Evolutionary conservation across 495 filamentous ascomycete genomes (phyloP).

Genomic region (Talaromyces borbonicus): DNA sequence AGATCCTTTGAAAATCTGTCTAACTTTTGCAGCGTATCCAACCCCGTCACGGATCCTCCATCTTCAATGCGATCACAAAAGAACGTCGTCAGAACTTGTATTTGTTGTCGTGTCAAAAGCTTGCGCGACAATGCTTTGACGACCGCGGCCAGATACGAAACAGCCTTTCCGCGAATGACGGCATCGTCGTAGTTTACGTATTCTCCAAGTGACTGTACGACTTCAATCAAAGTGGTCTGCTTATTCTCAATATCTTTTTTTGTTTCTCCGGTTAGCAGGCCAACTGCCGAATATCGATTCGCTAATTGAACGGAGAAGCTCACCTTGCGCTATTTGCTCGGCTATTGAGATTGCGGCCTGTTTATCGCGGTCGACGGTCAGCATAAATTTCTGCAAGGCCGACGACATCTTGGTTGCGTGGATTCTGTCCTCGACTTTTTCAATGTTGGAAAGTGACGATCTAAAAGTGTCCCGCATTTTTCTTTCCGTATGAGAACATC

Average conservation of each 20-base stretch:
- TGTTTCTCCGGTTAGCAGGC: not conserved
- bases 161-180: slow-evolving; percentile 51
- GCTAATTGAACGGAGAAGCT: slow-evolving; percentile 9
- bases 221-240: slow-evolving; percentile 52
- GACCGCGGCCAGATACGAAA: slow-evolving; percentile 59
- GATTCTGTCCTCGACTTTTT: slow-evolving; percentile 12
- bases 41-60: slow-evolving; percentile 42
- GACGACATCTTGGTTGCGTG: slow-evolving; percentile 39
- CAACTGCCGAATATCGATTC: not conserved
- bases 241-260: slow-evolving; percentile 49
- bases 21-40: slow-evolving; percentile 36
- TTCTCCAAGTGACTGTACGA: slow-evolving; percentile 58
- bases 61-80: slow-evolving; percentile 54
- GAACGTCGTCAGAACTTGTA: slow-evolving; percentile 49
- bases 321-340: slow-evolving; percentile 47
- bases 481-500: slow-evolving; percentile 4
- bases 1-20: slow-evolving; percentile 40
- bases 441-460: slow-evolving; percentile 6
- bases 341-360: slow-evolving; percentile 51
- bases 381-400: slow-evolving; percentile 54
- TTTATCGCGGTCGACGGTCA: slow-evolving; percentile 54
- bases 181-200: slow-evolving; percentile 64
- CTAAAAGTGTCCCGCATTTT: slow-evolving; percentile 5
- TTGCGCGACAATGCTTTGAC: slow-evolving; percentile 47
- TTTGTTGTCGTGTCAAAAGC: slow-evolving; percentile 57